Conservation (phyloP, 2,329 filamentous ascomycete species). For the Podosphaera fusca region DNA sequence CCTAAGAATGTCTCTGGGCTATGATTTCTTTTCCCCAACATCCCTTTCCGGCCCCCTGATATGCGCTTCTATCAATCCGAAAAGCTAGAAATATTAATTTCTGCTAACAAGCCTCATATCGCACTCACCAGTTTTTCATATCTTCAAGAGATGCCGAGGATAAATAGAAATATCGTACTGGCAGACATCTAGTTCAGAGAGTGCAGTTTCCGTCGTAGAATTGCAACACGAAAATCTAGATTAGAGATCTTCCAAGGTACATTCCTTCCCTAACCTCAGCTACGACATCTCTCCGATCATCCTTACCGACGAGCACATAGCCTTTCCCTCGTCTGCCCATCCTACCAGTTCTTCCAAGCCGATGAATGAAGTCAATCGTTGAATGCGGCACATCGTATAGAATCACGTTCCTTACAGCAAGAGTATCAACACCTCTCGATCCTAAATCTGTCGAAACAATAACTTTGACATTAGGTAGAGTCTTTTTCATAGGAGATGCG, state of each 20-base stretch:
- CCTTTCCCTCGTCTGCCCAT: slow-evolving; percentile 82
- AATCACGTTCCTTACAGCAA: slow-evolving; percentile 76
- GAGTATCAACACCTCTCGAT: slow-evolving; percentile 79
- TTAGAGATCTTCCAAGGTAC: slow-evolving; percentile 59
- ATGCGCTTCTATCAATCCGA: too few species aligned
- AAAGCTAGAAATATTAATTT: too few species aligned
- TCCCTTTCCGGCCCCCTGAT: too few species aligned
- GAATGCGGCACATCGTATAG: slow-evolving; percentile 95
- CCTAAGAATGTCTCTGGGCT: too few species aligned
- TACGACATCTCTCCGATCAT: slow-evolving; percentile 76
- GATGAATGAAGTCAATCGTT: slow-evolving; percentile 94
- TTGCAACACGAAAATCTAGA: slow-evolving; percentile 20
- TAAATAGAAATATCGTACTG: too few species aligned
- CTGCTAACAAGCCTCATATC: too few species aligned
- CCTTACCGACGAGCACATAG: slow-evolving; percentile 71
- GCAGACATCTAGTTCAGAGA: too few species aligned
- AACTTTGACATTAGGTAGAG: slow-evolving; percentile 58
- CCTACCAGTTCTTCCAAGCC: slow-evolving; percentile 70
- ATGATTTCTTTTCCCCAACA: too few species aligned
- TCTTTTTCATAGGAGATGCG: slow-evolving; percentile 11
- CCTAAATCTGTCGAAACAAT: slow-evolving; percentile 86
- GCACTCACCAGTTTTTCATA: too few species aligned
- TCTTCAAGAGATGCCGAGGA: too few species aligned
- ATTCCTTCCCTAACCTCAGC: slow-evolving; percentile 78
- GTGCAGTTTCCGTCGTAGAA: neutral